A percentile compares a stretch with the other conserved stretches of the same genome.
These are phyloP conservation scores for Linum trigynum DNA, from an alignment of 345 rosid genomes.

Conservation along the genomic window DNA sequence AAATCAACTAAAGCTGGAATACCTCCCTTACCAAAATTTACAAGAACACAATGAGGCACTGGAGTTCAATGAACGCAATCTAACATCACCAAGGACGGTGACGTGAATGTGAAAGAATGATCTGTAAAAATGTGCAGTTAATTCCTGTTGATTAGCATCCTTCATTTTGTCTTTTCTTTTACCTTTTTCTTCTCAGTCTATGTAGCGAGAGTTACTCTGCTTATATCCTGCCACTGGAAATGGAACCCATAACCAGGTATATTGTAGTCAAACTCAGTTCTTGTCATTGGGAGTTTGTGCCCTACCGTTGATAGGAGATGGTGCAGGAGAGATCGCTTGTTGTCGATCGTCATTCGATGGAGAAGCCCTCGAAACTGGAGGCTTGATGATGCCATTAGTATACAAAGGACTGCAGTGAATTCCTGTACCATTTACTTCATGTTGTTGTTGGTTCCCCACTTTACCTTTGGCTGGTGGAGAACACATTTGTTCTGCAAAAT, in stretches of 20 bases:
- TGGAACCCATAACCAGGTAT: too few species aligned
- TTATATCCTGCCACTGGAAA: too few species aligned
- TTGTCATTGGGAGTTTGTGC: not conserved
- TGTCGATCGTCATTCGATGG: not conserved
- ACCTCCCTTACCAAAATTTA: not conserved
- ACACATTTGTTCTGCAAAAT: conserved; percentile 25
- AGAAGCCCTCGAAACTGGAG: not conserved
- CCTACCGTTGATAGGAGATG: not conserved
- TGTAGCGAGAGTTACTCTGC: too few species aligned
- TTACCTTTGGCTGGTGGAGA: conserved; percentile 17
- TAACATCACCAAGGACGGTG: too few species aligned
- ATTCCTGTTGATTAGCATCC: too few species aligned
- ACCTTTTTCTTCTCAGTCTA: too few species aligned
- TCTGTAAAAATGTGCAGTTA: too few species aligned
- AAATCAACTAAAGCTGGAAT: not conserved
- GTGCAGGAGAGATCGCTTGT: not conserved
- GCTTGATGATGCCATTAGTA: conserved; percentile 18
- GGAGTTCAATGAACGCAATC: too few species aligned
- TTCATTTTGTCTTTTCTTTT: too few species aligned
- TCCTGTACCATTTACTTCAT: conserved; percentile 13
- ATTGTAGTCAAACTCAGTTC: not conserved
- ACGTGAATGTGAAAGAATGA: too few species aligned
- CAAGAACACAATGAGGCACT: not conserved
- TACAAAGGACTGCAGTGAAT: conserved; percentile 5
- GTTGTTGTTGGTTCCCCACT: conserved; percentile 15